Percentiles rank a stretch among this genome's conserved stretches.
phyloP scores from a whole-genome alignment of 805 yeast species.

The Saccharomyces paradoxus region DNA sequence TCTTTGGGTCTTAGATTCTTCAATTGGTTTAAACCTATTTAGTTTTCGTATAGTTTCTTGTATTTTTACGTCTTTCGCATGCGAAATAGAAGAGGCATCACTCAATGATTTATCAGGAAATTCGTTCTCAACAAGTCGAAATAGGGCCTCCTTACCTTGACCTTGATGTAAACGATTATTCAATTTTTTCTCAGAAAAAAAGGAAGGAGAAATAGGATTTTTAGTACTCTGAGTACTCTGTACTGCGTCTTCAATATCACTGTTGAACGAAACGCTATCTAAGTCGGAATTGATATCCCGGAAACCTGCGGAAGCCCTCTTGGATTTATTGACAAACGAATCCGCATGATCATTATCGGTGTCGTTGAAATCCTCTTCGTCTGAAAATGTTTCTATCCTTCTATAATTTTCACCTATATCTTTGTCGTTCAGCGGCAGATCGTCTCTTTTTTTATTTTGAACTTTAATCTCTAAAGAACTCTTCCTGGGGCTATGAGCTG shows the following conservation, averaged over 20 bases:
- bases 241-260: neutral
- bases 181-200: neutral
- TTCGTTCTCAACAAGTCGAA: neutral
- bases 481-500: constrained; percentile 9
- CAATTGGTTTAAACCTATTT: neutral
- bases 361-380: constrained; percentile 6
- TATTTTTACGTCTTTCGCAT: neutral
- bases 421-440: constrained; percentile 6
- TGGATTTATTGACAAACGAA: neutral
- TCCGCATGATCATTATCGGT: neutral
- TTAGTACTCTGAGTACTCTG: neutral
- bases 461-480: constrained; percentile 21
- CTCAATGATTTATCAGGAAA: neutral
- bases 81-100: neutral
- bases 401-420: constrained; percentile 13
- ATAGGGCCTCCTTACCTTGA: neutral
- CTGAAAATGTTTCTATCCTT: constrained; percentile 9
- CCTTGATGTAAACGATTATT: neutral
- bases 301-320: neutral
- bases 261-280: neutral
- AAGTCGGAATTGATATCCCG: neutral
- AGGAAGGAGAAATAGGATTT: neutral
- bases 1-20: neutral
- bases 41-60: neutral
- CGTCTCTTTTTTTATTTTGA: constrained; percentile 11